These are phyloP conservation scores for Alternaria atra DNA, from an alignment of 2,329 filamentous ascomycete genomes.

Conservation along the genomic window DNA sequence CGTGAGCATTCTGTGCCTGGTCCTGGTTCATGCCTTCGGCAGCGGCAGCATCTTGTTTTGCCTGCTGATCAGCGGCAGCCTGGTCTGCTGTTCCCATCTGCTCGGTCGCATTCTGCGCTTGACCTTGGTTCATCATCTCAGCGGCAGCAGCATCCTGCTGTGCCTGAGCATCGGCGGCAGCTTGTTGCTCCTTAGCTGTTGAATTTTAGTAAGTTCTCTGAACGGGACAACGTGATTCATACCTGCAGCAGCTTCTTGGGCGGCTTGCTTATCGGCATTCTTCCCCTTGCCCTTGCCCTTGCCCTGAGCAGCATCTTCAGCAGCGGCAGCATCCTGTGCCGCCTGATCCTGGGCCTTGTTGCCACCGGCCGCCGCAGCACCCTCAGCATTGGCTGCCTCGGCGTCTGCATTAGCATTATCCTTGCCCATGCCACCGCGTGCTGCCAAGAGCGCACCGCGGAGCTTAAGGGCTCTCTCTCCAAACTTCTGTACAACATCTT, in stretches of 20 bases:
- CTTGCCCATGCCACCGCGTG: constrained; percentile 24
- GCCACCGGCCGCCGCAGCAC: constrained; percentile 8
- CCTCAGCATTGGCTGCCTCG: constrained; percentile 8
- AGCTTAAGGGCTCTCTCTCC: constrained; percentile 39
- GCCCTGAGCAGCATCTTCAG: constrained; percentile 11
- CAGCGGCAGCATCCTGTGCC: constrained; percentile 15
- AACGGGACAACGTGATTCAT: background rate
- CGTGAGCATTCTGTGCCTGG: background rate
- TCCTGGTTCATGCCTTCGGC: constrained; percentile 1
- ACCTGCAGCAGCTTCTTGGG: constrained; percentile 11
- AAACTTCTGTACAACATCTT: constrained; percentile 31
- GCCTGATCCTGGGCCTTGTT: constrained; percentile 16
- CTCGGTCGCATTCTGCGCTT: background rate
- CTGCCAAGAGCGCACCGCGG: constrained; percentile 35
- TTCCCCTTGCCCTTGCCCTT: constrained; percentile 19
- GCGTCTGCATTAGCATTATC: constrained; percentile 17
- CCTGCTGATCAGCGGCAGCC: constrained; percentile 13
- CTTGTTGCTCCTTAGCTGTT: constrained; percentile 18
- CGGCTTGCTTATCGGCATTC: constrained; percentile 11
- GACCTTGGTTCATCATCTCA: constrained; percentile 4
- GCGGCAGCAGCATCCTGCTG: constrained; percentile 1
- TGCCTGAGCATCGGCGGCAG: constrained; percentile 6
- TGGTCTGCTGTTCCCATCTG: constrained; percentile 2
- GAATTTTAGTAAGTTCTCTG: background rate
- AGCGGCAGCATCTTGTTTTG: background rate